Evolutionary conservation across 495 filamentous ascomycete species (phyloP).

Genomic region (Xylaria curta): DNA sequence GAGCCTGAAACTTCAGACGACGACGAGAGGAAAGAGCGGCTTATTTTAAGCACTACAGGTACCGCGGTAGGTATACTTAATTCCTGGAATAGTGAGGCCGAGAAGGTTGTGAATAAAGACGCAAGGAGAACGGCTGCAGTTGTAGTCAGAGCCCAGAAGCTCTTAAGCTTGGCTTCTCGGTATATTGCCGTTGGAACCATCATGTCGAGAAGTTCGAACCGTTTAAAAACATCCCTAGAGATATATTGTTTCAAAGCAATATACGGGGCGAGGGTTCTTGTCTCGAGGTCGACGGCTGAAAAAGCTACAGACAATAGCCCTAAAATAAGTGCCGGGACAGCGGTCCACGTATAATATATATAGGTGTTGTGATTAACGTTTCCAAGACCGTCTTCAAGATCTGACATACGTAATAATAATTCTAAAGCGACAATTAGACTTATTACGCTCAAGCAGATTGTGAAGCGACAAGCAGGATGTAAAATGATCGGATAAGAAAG

Average conservation of each 20-base stretch:
- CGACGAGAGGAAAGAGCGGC: not conserved
- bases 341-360: not conserved
- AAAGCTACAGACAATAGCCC: not conserved
- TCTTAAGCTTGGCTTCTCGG: not conserved
- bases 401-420: not conserved
- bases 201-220: conserved; percentile 11
- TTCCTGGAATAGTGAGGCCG: conserved; percentile 4
- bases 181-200: not conserved
- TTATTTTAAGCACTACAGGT: not conserved
- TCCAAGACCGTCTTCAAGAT: not conserved
- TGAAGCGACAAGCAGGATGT: not conserved
- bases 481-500: not conserved
- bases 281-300: not conserved
- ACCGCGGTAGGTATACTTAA: not conserved
- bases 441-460: not conserved
- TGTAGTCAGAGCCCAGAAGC: not conserved
- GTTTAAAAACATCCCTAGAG: not conserved
- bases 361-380: not conserved
- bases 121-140: not conserved
- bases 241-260: not conserved
- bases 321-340: not conserved
- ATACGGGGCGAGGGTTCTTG: not conserved
- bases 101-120: conserved; percentile 4
- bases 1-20: not conserved
- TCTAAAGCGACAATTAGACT: not conserved